Percentiles rank a stretch among this genome's conserved stretches.
Conservation (phyloP, 164 flowering plant species). For the Pachysandra terminalis region DNA sequence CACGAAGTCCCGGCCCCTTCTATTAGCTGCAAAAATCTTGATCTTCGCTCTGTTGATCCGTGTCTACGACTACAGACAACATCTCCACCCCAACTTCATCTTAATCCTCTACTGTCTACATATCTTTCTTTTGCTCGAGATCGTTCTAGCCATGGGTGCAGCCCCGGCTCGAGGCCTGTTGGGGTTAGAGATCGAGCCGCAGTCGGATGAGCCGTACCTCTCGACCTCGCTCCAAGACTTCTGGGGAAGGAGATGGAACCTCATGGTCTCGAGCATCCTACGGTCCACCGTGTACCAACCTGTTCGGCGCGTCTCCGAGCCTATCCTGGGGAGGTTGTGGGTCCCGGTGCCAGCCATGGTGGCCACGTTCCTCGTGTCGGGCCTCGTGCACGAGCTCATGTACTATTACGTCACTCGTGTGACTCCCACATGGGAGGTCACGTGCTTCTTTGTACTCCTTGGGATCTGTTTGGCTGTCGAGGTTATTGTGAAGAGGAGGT, state of each 20-base stretch:
- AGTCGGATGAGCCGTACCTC: constrained; percentile 17
- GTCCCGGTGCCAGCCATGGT: constrained; percentile 3
- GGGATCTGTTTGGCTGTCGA: constrained; percentile 14
- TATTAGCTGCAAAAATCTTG: neutral
- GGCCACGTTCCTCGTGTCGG: constrained; percentile 19
- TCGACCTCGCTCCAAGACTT: constrained; percentile 23
- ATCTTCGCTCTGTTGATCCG: constrained; percentile 11
- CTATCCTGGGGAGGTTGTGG: neutral
- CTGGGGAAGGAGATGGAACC: constrained; percentile 27
- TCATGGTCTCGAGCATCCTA: constrained; percentile 19
- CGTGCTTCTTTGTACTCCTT: constrained; percentile 23
- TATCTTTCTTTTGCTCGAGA: constrained; percentile 25
- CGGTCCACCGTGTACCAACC: constrained; percentile 19
- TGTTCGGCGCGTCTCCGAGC: neutral
- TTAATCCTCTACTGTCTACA: constrained; percentile 28
- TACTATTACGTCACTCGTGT: constrained; percentile 9
- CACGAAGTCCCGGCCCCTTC: neutral
- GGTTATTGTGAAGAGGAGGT: constrained; percentile 3
- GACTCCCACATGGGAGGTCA: constrained; percentile 19
- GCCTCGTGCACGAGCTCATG: constrained; percentile 22
- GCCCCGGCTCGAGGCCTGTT: neutral
- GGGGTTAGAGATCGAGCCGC: constrained; percentile 16
- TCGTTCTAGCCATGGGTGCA: constrained; percentile 17
- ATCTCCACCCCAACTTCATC: constrained; percentile 16
- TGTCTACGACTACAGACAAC: constrained; percentile 15